Evolutionary conservation across 2,329 filamentous ascomycete species (phyloP).

Genomic region (Achaetomium macrosporum): DNA sequence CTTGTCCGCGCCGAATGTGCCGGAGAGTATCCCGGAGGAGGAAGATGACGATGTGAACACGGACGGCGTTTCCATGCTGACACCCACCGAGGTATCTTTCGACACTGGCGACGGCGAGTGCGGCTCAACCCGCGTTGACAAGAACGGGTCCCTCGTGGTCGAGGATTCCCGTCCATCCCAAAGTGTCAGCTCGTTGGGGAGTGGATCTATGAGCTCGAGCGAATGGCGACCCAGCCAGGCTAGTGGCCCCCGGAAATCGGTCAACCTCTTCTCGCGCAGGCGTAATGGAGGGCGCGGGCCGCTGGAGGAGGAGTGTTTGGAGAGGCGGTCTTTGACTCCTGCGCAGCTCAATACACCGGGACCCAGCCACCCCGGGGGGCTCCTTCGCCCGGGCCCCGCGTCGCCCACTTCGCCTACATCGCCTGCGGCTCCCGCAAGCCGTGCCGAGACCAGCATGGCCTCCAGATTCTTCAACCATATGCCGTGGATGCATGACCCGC

Average conservation of each 20-base stretch:
- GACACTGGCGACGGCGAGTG: constrained; percentile 2
- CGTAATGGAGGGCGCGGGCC: constrained; percentile 9
- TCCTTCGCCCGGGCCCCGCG: background rate
- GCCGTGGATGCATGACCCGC: constrained; percentile 11
- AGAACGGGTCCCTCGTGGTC: background rate
- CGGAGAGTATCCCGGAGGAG: constrained; percentile 17
- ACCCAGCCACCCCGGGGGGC: background rate
- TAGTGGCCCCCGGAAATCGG: constrained; percentile 1
- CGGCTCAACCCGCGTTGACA: background rate
- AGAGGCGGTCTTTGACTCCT: constrained; percentile 21
- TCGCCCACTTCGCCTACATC: constrained; percentile 3
- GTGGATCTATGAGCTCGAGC: constrained; percentile 10
- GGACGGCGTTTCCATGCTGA: constrained; percentile 16
- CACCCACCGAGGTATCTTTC: constrained; percentile 14
- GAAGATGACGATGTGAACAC: constrained; percentile 12
- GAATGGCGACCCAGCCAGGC: constrained; percentile 12
- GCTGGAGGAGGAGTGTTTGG: constrained; percentile 17
- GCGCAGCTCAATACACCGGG: constrained; percentile 10
- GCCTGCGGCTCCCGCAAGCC: background rate
- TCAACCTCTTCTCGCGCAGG: constrained; percentile 17
- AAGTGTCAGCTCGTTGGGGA: constrained; percentile 18
- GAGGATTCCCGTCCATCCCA: background rate
- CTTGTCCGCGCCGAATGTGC: constrained; percentile 3
- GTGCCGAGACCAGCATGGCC: background rate
- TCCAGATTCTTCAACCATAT: constrained; percentile 14